A percentile compares a stretch with the other conserved stretches of the same genome.
Evolutionary conservation across 805 yeast species (phyloP).

Genomic region (Tanozyma kutaoensis): DNA sequence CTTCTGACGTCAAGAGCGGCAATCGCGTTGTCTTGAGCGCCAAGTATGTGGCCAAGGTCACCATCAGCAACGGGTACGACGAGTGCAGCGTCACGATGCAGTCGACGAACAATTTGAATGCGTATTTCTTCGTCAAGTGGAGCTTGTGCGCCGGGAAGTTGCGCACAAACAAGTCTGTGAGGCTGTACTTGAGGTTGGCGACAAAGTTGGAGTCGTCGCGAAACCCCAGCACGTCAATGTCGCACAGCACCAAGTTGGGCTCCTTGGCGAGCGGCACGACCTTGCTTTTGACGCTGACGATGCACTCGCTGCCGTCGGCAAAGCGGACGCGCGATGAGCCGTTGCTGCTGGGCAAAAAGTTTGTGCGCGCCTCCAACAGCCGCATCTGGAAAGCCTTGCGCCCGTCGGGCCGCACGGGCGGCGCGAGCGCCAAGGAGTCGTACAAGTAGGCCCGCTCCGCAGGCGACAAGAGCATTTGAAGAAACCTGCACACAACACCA

Average conservation of each 20-base stretch:
- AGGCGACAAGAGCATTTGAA: constrained; percentile 62
- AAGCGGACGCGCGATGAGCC: constrained; percentile 85
- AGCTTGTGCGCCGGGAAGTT: constrained; percentile 42
- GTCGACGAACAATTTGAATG: constrained; percentile 69
- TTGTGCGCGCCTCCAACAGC: constrained; percentile 73
- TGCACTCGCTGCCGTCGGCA: constrained; percentile 86
- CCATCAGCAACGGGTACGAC: constrained; percentile 69
- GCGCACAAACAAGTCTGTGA: constrained; percentile 39
- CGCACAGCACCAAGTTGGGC: constrained; percentile 50
- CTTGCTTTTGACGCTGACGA: constrained; percentile 80
- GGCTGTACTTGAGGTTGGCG: constrained; percentile 44
- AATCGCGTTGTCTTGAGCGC: constrained; percentile 70
- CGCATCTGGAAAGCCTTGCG: constrained; percentile 63
- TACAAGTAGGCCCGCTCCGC: constrained; percentile 67
- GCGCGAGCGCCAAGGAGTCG: constrained; percentile 48
- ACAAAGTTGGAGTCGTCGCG: constrained; percentile 70
- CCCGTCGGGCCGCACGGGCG: constrained; percentile 79
- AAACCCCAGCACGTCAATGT: constrained; percentile 67
- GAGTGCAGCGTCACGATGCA: constrained; percentile 64
- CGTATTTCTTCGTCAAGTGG: constrained; percentile 57
- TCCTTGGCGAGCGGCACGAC: constrained; percentile 39
- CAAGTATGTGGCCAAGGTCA: constrained; percentile 68
- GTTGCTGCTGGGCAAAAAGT: constrained; percentile 75
- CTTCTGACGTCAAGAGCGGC: constrained; percentile 59
- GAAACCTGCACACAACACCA: no score